These are phyloP conservation scores for Kitagawia praeruptora DNA, from an alignment of 129 eudicot species.

Conservation along the genomic window DNA sequence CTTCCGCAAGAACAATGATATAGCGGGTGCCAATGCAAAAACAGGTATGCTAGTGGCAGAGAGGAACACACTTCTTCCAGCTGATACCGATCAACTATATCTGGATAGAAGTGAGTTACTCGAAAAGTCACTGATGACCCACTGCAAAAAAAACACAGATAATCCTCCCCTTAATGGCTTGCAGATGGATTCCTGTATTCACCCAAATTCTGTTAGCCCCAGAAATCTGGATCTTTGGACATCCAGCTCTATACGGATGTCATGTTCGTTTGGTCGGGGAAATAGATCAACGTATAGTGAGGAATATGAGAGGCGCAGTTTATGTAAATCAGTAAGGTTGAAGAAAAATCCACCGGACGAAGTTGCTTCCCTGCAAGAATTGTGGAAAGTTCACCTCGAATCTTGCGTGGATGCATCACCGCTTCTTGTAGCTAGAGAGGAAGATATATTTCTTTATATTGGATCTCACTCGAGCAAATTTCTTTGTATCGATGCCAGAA, in stretches of 20 bases:
- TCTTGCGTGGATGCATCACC: conserved; percentile 99
- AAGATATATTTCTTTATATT: conserved; percentile 47
- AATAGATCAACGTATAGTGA: conserved; percentile 42
- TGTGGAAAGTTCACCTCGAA: conserved; percentile 70
- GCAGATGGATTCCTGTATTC: conserved; percentile 32
- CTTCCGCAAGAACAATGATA: conserved; percentile 7
- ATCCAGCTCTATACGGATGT: conserved; percentile 14
- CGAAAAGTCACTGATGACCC: conserved; percentile 14
- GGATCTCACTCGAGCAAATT: conserved; percentile 87
- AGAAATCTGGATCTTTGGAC: conserved; percentile 22
- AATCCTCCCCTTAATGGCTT: conserved; percentile 28
- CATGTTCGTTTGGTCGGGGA: conserved; percentile 60
- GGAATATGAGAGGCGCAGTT: conserved; percentile 22
- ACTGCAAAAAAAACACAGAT: conserved; percentile 17
- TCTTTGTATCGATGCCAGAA: conserved; percentile 56
- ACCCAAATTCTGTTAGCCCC: conserved; percentile 12
- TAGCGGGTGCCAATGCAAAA: conserved; percentile 13
- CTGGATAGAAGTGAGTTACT: conserved; percentile 18
- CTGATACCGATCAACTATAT: conserved; percentile 4
- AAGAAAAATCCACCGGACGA: conserved; percentile 25
- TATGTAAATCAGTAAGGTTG: conserved; percentile 24
- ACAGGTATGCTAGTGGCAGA: conserved; percentile 19
- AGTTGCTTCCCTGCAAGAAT: conserved; percentile 32
- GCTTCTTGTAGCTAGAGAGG: conserved; percentile 52
- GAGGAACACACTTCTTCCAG: conserved; percentile 17